Base-by-base conservation (phyloP, 441 rosid genomes). In the Dalechampia spathulata region DNA sequence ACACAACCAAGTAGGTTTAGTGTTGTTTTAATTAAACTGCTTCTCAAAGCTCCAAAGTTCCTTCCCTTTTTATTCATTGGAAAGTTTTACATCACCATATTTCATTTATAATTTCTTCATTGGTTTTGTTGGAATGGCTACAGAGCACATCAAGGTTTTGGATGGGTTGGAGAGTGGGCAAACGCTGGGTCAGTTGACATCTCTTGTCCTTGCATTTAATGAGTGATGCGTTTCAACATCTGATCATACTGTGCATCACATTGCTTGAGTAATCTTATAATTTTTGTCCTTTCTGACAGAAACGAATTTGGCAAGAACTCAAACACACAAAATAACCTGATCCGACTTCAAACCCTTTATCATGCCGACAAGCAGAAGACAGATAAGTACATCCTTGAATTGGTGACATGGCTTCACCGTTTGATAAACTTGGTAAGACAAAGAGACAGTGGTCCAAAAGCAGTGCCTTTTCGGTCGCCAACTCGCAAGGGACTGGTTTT, bases 121-220 rank as follows among this genome's bases (percentile, higher is more conserved):
- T n/a, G n/a, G 2, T 58, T 55, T 27, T 45, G 49, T 42, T 72
- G 47, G 56, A 61, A 55, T 47, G 56, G 44, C 41, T 55, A 45
- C 78, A 93, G 99, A 74, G 89, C 86, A 23, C 93, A 87, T 75
- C 99, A 93, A 75, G 96, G 94, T 42, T 93, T 93, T 13, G 99
- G 99, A 41, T 86, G 98, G 96, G 94, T 92, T 14, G 98, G 98
- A 71, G 98, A 92, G 78, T 93, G 99, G 99, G 99, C 99, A 30
- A 92, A 76, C 61, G 73, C 76, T n/a, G 85, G 89, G 98, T 83
- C 25, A 79, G 83, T 68, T 43, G 25, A 38, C 23, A 34, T 46
- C 42, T 52, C 61, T 49, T 32, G 52, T 45, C 17, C 52, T 30
- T 38, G n/a, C n/a, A n/a, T n/a, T n/a, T n/a, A n/a, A n/a, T n/a